Base-by-base conservation (phyloP, 208 protist genomes). In the Acanthamoeba lugdunensis region DNA sequence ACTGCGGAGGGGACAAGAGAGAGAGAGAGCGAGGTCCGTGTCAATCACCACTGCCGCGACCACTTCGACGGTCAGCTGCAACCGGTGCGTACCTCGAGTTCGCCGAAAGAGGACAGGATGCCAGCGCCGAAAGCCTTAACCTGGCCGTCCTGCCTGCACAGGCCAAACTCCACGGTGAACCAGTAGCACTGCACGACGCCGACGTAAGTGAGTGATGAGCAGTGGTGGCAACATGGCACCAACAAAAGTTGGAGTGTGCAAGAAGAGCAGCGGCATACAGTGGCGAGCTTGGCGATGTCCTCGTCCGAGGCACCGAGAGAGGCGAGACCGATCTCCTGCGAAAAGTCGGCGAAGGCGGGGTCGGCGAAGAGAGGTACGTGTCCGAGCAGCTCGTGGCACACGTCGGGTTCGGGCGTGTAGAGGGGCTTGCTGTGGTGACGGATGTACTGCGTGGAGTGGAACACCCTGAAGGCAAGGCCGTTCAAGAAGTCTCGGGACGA, bases 371-470 rank as follows among this genome's bases (percentile, higher is more conserved):
- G 96, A 0, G 98, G 98, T 18, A 98, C 97, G 95, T 99, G 98
- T n/a, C 98, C 98, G 21, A 99, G 94, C 18, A 99, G 94, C 94
- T 99, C 98, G 93, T 99, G 98, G 94, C 98, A 97, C 87, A 98
- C 96, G 95, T 99, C 98, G 13, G 84, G 75, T 45, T 94, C 90
- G n/a, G 90, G 90, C 8, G 90, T 93, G 90, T 93, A 93, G 69
- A 93, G 50, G 21, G 90, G 90, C 73, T 84, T 93, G 50, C 97
- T 97, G 50, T 96, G 95, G 95, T 99, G 98, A 82, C 98, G 98
- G 88, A 99, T 98, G 95, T 99, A 99, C 97, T 99, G 98, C 25
- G 98, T 99, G 56, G 97, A 98, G 95, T 98, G 98, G 96, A 99
- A 99, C 13, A 98, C 97, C 65, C 98, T 96, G 96, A 99, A 99